Evolutionary conservation across 495 filamentous ascomycete species (phyloP), one percentile per base, ranked within the genome.

Genomic region (Penicillium flavigenum): DNA sequence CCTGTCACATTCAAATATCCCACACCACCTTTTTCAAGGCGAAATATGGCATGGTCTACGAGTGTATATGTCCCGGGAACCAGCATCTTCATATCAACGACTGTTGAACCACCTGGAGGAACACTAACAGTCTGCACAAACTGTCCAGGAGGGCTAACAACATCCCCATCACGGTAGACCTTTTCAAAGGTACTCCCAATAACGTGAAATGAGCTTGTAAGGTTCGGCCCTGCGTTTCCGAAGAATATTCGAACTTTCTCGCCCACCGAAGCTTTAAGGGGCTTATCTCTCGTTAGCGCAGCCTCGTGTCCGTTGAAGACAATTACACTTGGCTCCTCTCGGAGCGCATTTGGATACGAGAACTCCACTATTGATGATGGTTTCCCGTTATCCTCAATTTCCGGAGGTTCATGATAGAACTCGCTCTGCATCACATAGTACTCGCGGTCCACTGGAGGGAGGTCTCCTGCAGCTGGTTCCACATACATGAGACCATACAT

Each of bases 361-460:
- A 64, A 64, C 17, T 61, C 62, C n/a, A 45, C 43, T 5, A 17
- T 44, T 12, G 42, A 44, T 44, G 42, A 52, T 1, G 47, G 45
- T 27, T 48, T 51, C n/a, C 63, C 60, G 47, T 66, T 20, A 4
- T 59, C 60, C 32, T 51, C 57, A 8, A 29, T 47, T 38, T 66
- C 58, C 2, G 64, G 64, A 19, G 61, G 61, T 42, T 66, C 64
- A 26, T 63, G 61, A 24, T 66, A 66, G 53, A 66, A 66, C 32
- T 63, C 64, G 41, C 64, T 66, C 38, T 66, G 64, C 52, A 66
- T 61, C 31, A 66, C 58, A 54, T 63, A 66, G 58, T 66, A 66
- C 48, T 66, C 64, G 8, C 34, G 47, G 26, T 66, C 64, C 20
- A 64, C 61, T 6, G 51, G 36, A 2, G 64, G 55, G 1, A 66